Percentiles rank a stretch among this genome's conserved stretches.
Evolutionary conservation across 371 early-diverging fungal genomes (phyloP).

Genomic region (Mortierella sp.): DNA sequence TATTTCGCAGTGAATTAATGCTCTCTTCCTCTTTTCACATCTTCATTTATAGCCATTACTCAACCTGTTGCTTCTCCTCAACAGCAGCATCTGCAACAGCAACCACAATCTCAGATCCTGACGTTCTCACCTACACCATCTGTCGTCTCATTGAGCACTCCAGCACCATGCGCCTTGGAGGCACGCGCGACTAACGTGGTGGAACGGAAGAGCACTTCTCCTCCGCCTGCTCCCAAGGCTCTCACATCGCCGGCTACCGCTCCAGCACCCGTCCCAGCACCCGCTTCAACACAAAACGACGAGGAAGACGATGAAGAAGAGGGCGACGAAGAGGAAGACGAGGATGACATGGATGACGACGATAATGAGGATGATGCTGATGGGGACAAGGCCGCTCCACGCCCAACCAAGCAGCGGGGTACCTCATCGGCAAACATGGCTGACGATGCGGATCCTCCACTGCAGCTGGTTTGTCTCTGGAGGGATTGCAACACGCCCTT

Average conservation of each 20-base stretch:
- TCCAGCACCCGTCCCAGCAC: not conserved
- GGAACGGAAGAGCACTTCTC: constrained; percentile 8
- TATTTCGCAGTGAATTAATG: no score
- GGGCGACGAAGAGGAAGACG: constrained; percentile 29
- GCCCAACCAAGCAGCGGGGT: not conserved
- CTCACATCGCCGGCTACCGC: constrained; percentile 14
- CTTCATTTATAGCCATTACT: not conserved
- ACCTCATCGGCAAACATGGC: not conserved
- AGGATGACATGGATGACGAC: constrained; percentile 26
- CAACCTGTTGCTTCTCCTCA: constrained; percentile 16
- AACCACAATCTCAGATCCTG: constrained; percentile 17
- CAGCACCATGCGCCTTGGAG: constrained; percentile 11
- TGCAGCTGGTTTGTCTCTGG: constrained; percentile 66
- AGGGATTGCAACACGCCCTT: constrained; percentile 63
- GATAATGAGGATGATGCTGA: constrained; percentile 24
- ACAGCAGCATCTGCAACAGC: constrained; percentile 28
- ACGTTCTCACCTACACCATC: constrained; percentile 34
- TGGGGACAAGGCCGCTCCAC: constrained; percentile 1
- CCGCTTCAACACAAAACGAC: constrained; percentile 9
- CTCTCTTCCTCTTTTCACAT: no score
- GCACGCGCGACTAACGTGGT: not conserved
- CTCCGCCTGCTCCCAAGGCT: not conserved
- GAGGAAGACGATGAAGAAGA: constrained; percentile 24
- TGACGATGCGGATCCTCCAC: not conserved
- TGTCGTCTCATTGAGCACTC: constrained; percentile 6